Base-by-base conservation (phyloP, 2,329 filamentous ascomycete species). In the Westerdykella ornata region DNA sequence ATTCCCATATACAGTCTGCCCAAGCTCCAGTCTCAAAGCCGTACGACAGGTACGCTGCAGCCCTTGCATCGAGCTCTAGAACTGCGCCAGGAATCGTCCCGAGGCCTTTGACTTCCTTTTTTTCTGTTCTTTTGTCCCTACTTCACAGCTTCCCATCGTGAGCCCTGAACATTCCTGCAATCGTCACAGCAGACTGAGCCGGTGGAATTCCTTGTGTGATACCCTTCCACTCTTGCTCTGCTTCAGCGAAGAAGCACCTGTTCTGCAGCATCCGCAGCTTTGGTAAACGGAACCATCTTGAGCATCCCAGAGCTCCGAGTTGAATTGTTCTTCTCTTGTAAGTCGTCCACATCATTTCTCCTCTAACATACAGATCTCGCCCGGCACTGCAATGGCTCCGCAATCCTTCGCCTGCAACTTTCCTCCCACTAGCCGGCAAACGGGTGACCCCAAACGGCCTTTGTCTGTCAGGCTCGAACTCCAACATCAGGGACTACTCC, bases 401-500 rank as follows among this genome's bases (percentile, higher is more conserved):
- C 26, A 35, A 32, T 20, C 29, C 15, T 37, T 38, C 20, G 45
- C 49, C 14, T 56, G 49, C 34, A 20, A 47, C 14, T 54, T 56
- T 34, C 53, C 53, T 13, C 35, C 39, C 18, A 40, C 42, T 19
- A 39, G 43, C 8, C 39, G 29, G 13, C 35, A 45, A 29, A 26
- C 12, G 22, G 28, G 20, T 38, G 41, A 31, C 6, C 39, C 47
- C 5, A 54, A 42, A 32, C 36, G 51, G 31, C 53, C 53, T 19
- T 37, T 56, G 34, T 54, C 51, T 8, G 45, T 50, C n/a, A 41
- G 49, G 16, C 44, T 55, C 12, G 51, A 55, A 8, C 36, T 53
- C 18, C 43, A 49, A 38, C 47, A 48, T 5, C 37, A 41, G 9
- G 40, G 46, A 13, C 18, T 46, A 35, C 30, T 55, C 12, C 47